A percentile compares a stretch with the other conserved stretches of the same genome.
These are phyloP conservation scores for Balansia obtecta DNA, from an alignment of 2,329 filamentous ascomycete genomes.

Conservation along the genomic window DNA sequence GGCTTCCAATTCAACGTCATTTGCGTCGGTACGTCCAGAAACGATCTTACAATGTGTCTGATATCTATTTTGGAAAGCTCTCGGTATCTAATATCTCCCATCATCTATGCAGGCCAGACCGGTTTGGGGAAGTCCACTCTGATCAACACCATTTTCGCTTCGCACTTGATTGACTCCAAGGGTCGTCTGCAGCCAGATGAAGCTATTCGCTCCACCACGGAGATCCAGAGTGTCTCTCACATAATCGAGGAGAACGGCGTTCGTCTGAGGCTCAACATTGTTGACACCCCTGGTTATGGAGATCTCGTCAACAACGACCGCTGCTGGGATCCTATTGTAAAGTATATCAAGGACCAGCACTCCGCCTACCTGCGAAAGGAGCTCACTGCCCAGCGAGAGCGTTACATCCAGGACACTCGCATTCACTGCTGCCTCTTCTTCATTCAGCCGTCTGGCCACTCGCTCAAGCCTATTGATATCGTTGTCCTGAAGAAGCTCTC, in stretches of 20 bases:
- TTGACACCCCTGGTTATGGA: constrained; percentile 96
- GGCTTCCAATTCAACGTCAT: constrained; percentile 99
- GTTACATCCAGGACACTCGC: constrained; percentile 97
- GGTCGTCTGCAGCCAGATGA: constrained; percentile 87
- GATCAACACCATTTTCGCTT: constrained; percentile 99
- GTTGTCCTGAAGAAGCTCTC: constrained; percentile 99
- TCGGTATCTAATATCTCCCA: constrained; percentile 8
- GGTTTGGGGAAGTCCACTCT: constrained; percentile 97
- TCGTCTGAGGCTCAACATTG: constrained; percentile 93
- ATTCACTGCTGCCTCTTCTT: constrained; percentile 99
- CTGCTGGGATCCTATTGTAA: constrained; percentile 99
- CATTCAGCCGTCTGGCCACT: constrained; percentile 96
- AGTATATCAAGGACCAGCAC: constrained; percentile 99
- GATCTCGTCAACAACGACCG: constrained; percentile 99
- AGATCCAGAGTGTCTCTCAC: constrained; percentile 96
- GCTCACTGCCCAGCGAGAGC: constrained; percentile 95
- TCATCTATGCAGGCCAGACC: constrained; percentile 63
- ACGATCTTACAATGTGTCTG: constrained; percentile 4
- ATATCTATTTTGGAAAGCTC: not conserved
- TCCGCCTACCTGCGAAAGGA: constrained; percentile 98
- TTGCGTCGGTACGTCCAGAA: constrained; percentile 72
- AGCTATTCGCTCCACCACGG: constrained; percentile 86
- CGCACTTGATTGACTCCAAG: constrained; percentile 98
- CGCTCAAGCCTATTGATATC: constrained; percentile 97
- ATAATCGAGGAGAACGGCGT: constrained; percentile 99